These are phyloP conservation scores for Dimocarpus longan DNA, from an alignment of 345 rosid genomes.

Conservation along the genomic window DNA sequence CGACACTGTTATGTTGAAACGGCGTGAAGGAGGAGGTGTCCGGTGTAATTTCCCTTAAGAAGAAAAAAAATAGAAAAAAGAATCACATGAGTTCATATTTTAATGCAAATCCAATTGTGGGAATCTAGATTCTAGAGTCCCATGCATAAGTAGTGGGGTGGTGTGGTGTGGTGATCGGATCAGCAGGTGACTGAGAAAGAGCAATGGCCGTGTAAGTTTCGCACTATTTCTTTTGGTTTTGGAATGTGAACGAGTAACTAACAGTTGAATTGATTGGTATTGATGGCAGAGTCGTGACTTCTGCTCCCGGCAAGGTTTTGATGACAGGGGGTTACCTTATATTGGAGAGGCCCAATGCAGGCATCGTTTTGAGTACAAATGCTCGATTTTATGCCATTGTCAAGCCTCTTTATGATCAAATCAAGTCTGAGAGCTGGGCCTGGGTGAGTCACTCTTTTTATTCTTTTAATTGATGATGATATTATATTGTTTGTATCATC, in stretches of 20 bases:
- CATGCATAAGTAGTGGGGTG: too few species aligned
- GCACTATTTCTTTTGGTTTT: neutral
- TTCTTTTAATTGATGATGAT: neutral
- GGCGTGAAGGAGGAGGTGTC: too few species aligned
- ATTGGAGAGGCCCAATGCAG: constrained; percentile 93
- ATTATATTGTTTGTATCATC: too few species aligned
- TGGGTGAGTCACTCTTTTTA: constrained; percentile 57
- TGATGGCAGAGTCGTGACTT: constrained; percentile 65
- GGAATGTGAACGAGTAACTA: neutral
- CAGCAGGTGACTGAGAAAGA: neutral
- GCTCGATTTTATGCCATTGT: constrained; percentile 93
- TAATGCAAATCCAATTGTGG: too few species aligned
- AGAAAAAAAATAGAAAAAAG: too few species aligned
- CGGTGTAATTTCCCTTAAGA: too few species aligned
- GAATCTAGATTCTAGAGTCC: too few species aligned
- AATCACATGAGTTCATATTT: too few species aligned
- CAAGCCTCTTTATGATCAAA: constrained; percentile 65
- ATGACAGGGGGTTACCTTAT: constrained; percentile 92
- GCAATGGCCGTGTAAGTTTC: constrained; percentile 20
- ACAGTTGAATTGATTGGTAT: neutral
- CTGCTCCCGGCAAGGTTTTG: constrained; percentile 98
- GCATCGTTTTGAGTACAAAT: constrained; percentile 86
- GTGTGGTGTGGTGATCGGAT: too few species aligned
- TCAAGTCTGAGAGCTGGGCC: constrained; percentile 80
- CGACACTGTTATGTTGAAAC: too few species aligned